Base-by-base conservation (phyloP, 2,329 filamentous ascomycete genomes). In the Eutypa lata region DNA sequence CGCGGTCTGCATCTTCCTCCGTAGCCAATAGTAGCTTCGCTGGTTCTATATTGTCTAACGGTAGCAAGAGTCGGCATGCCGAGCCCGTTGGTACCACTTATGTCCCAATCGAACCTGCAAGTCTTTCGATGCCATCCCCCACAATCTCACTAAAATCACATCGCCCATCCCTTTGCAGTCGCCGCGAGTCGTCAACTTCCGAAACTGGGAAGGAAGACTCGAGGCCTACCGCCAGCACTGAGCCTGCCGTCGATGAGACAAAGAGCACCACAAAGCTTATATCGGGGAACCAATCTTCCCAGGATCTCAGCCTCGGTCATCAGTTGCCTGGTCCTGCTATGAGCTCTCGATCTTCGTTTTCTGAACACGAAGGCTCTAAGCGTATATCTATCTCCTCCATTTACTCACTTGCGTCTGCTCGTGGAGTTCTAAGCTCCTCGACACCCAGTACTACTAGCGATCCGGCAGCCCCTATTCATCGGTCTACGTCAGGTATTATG, bases 381-480 rank as follows among this genome's bases (percentile, higher is more conserved):
- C 83, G 89, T 48, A 76, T 88, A 66, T 91, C 88, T 22, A 80
- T 87, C 54, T 89, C 87, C 7, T 92, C 89, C 1, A 73, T 90
- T 48, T 88, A 88, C 65, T 90, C 88, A 31, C 72, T 88, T 22
- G 81, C 82, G 44, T 88, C 86, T 6, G 81, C 77, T 50, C 80
- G 80, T 45, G 79, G 76, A 31, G 73, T 76, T 26, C 68, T 74
- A 52, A 80, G 79, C 57, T 78, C 80, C 18, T 74, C 78, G 31
- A 73, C 74, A 18, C 84, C 82, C 49, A 73, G 72, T 19, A 76
- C 76, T 65, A 78, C 79, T 19, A 81, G 81, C 50, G 82, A 87
- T 16, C 35, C 35, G 43, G 68, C 63, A 43, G 70, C 70, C 43
- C 61, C 68, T 51, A 57, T 56, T 28, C 68, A 72, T 53, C 76